Base-by-base conservation (phyloP, 495 filamentous ascomycete species). In the Hyaloscypha bicolor region DNA sequence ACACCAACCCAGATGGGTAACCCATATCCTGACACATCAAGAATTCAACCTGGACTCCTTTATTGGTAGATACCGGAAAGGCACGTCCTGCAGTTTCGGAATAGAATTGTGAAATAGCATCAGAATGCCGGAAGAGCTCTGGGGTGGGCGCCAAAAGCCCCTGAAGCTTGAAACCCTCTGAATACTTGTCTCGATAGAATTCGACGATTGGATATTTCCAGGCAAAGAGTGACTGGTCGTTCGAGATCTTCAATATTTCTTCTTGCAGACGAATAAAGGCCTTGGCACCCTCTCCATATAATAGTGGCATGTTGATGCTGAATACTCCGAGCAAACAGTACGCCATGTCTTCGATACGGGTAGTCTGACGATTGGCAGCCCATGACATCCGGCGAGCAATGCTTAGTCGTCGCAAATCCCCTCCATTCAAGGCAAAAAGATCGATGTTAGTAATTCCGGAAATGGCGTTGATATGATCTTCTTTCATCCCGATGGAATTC, bases 231-330 rank as follows among this genome's bases (percentile, higher is more conserved):
- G 68, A 70, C 42, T 70, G 64, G 53, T 70, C 56, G 63, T 75
- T 53, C 9, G 69, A 69, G 4, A 62, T 53, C 57, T 62, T 68
- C 6, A 73, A 60, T 39, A 76, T 76, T 56, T 75, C 73, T 56
- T 73, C 69, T 61, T 76, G 73, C 14, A 76, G 45, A 12, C 74
- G 67, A 11, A 61, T 69, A 56, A 76, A 76, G 2, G 74, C 72
- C 12, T 72, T 75, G 37, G 66, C 63, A 58, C 73, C 75, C 16
- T 48, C 42, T 16, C 42, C 42, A 19, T 48, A 48, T 19, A 48
- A 19, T 48, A 48, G 42, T 16, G 62, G 62, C 62, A 64, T 55
- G n/a, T 64, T 37, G 25, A 64, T 64, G 9, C 25, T 12, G 39
- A 64, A 64, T 22, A 62, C 11, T 42, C 59, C 59, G 9, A 62